phyloP scores from a whole-genome alignment of 2,329 filamentous ascomycete species.

The Anthostomella pinea region DNA sequence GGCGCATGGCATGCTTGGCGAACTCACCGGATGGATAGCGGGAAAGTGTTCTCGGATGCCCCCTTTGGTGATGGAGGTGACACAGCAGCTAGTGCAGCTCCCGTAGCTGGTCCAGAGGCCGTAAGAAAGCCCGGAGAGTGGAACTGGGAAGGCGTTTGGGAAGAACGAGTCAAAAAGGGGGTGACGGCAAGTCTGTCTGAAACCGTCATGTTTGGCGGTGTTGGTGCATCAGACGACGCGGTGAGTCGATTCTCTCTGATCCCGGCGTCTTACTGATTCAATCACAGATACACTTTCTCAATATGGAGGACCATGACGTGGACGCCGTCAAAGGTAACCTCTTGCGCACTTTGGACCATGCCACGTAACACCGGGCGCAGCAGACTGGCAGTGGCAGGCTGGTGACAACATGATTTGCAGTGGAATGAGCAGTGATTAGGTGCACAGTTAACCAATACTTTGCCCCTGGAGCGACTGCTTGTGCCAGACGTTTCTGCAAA shows the following conservation, averaged over 20 bases:
- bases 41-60: conserved; percentile 35
- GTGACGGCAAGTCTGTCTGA: conserved; percentile 77
- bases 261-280: conserved; percentile 5
- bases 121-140: conserved; percentile 72
- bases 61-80: conserved; percentile 5
- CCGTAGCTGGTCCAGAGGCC: conserved; percentile 12
- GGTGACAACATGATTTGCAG: too few relatives aligned
- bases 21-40: conserved; percentile 57
- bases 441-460: too few relatives aligned
- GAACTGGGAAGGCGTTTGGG: conserved; percentile 99
- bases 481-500: too few relatives aligned
- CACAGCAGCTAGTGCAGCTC: conserved; percentile 20
- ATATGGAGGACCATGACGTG: conserved; percentile 58
- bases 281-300: conserved; percentile 62
- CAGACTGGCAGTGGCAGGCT: too few relatives aligned
- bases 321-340: conserved; percentile 58
- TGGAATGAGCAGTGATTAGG: too few relatives aligned
- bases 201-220: conserved; percentile 69
- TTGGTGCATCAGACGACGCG: conserved; percentile 64
- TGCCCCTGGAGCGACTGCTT: too few relatives aligned
- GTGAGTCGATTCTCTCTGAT: conserved; percentile 46
- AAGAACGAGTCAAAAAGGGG: conserved; percentile 78
- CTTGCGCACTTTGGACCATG: conserved; percentile 45
- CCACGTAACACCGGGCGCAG: conserved; percentile 24
- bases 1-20: conserved; percentile 95